phyloP scores from a whole-genome alignment of 129 eudicot species.

The Escallonia herrerae region DNA sequence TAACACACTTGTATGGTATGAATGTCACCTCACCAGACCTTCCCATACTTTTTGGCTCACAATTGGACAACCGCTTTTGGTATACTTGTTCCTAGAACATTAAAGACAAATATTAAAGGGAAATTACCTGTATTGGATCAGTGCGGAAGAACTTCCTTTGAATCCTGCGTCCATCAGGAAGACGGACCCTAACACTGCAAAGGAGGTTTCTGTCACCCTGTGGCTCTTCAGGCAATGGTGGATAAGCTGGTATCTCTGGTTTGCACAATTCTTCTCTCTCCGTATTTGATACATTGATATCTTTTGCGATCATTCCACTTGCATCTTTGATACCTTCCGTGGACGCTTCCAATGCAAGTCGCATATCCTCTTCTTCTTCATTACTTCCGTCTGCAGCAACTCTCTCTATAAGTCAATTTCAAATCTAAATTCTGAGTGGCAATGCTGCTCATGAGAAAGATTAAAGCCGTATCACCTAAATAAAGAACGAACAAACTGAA shows the following conservation, averaged over 20 bases:
- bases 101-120: conserved; percentile 5
- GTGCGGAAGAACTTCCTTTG: conserved; percentile 77
- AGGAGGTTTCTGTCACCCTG: conserved; percentile 58
- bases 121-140: conserved; percentile 64
- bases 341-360: conserved; percentile 59
- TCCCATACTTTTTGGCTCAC: too few species aligned
- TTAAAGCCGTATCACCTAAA: too few species aligned
- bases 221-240: conserved; percentile 86
- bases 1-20: too few species aligned
- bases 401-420: conserved; percentile 1
- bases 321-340: conserved; percentile 39
- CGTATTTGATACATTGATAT: conserved; percentile 11
- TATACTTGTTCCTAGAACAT: too few species aligned
- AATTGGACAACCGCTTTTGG: too few species aligned
- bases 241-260: conserved; percentile 45
- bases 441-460: too few species aligned
- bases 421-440: too few species aligned
- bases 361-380: conserved; percentile 67
- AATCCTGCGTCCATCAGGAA: conserved; percentile 92
- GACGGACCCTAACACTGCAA: conserved; percentile 86
- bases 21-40: too few species aligned
- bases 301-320: conserved; percentile 28
- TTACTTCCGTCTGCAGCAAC: conserved; percentile 38
- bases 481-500: too few species aligned
- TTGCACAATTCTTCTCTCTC: conserved; percentile 33